Percentiles rank a stretch among this genome's conserved stretches.
Evolutionary conservation across 768 basidiomycete genomes (phyloP).

Genomic region (Punctularia strigosozonata): DNA sequence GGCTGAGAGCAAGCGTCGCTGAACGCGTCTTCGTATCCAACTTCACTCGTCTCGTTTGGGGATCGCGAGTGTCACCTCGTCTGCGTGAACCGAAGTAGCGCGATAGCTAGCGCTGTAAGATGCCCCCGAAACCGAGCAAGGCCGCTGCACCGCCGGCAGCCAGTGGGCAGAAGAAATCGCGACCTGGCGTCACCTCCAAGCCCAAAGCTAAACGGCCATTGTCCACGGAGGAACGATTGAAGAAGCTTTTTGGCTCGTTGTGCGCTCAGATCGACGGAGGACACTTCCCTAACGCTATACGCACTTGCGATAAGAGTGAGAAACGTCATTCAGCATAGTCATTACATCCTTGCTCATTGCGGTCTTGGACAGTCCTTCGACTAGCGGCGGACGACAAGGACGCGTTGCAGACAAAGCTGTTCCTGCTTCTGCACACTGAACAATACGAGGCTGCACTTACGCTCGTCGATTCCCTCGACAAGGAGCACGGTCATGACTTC

Average conservation of each 20-base stretch:
- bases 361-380: slow-evolving; percentile 43
- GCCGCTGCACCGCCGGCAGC: slow-evolving; percentile 1
- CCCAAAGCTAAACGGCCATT: slow-evolving; percentile 16
- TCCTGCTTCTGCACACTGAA: slow-evolving; percentile 79
- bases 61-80: too few species aligned
- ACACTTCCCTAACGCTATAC: slow-evolving; percentile 74
- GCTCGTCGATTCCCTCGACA: slow-evolving; percentile 32
- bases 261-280: slow-evolving; percentile 87
- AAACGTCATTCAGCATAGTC: slow-evolving; percentile 7
- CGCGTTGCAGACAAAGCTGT: slow-evolving; percentile 75
- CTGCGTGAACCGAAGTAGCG: too few species aligned
- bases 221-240: slow-evolving; percentile 25
- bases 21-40: too few species aligned
- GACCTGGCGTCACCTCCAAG: too few species aligned
- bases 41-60: too few species aligned
- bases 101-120: too few species aligned
- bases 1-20: too few species aligned
- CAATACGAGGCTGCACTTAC: slow-evolving; percentile 61
- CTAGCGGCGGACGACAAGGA: slow-evolving; percentile 58
- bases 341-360: background rate
- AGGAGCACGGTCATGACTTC: slow-evolving; percentile 27
- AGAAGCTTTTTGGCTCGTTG: slow-evolving; percentile 64
- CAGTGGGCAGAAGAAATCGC: slow-evolving; percentile 15
- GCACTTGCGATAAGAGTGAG: slow-evolving; percentile 87
- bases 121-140: too few species aligned